phyloP scores from a whole-genome alignment of 495 filamentous ascomycete species.

The Jackrogersella minutella region DNA sequence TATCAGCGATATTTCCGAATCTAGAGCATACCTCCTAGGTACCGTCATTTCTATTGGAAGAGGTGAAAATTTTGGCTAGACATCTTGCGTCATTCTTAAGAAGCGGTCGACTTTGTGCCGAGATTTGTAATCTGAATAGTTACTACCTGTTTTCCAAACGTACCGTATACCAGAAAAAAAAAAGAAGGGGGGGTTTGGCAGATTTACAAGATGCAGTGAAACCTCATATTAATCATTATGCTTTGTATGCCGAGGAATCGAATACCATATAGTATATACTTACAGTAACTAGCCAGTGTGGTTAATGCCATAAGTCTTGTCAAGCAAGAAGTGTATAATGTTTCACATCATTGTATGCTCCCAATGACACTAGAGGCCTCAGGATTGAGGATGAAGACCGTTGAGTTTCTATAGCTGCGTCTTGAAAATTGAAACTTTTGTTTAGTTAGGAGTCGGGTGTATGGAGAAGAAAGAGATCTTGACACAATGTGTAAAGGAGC shows the following conservation, averaged over 20 bases:
- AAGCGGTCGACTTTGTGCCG: conserved; percentile 8
- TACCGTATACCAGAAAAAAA: not conserved
- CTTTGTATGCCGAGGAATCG: not conserved
- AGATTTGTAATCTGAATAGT: conserved; percentile 19
- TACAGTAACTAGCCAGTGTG: no score
- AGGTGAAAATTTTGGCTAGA: not conserved
- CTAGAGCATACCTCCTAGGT: not conserved
- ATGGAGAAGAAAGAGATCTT: no score
- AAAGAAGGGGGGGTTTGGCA: not conserved
- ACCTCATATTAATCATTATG: not conserved
- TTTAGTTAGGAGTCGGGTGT: no score
- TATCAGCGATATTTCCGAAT: conserved; percentile 25
- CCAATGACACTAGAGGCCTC: no score
- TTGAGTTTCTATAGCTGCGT: no score
- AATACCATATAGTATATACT: not conserved
- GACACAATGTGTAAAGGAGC: no score
- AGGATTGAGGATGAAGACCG: no score
- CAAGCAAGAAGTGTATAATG: no score
- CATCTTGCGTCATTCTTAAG: conserved; percentile 2
- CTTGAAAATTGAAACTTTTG: no score
- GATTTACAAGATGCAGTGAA: not conserved
- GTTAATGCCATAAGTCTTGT: no score
- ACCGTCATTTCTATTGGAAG: not conserved
- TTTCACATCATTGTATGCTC: no score
- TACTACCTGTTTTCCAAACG: not conserved